Evolutionary conservation across 2,329 filamentous ascomycete genomes (phyloP), one percentile per base, ranked within the genome.

Genomic region (Tothia fuscella): DNA sequence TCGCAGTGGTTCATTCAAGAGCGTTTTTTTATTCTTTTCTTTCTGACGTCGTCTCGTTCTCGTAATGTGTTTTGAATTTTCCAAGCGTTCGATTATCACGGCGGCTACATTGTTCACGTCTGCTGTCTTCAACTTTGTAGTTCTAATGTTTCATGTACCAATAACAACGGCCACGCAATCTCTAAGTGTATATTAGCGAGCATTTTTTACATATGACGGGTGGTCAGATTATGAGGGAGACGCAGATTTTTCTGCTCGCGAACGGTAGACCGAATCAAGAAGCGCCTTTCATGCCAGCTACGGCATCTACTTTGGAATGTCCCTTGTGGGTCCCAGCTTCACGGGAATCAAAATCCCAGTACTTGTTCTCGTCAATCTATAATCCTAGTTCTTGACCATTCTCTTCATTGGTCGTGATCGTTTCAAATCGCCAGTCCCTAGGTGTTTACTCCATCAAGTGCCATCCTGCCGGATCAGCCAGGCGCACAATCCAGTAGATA

Each of bases 141-240:
- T 26, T 40, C 38, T 40, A 40, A 40, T 40, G 26, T 32, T 40
- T 40, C 6, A 40, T 40, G 26, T 40, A 40, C 26, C 26, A 40
- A 40, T 17, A 40, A 28, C 13, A 30, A 40, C 38, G 38, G 38
- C 38, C 38, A 28, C 9, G 10, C 16, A 21, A 6, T 28, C 26
- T 16, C 38, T 32, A 17, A 13, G 13, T 40, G 38, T 40, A 40
- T 40, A 40, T 32, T 40, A 40, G 35, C 35, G 35, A 37, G 21
- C 35, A 37, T 37, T 16, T 17, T 37, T n/a, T 37, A 25, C 21
- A 37, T 37, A 37, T 17, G 21, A 13, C 16, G 22, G n/a, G 35
- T 10, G 35, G n/a, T 37, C 35, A 37, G 35, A 14, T 37, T 21
- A 37, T 37, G 33, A 36, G 14, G 20, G 22, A 37, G 22, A 37